Conservation (phyloP, 805 yeast genomes). For the Cyberlindnera bimundalis region DNA sequence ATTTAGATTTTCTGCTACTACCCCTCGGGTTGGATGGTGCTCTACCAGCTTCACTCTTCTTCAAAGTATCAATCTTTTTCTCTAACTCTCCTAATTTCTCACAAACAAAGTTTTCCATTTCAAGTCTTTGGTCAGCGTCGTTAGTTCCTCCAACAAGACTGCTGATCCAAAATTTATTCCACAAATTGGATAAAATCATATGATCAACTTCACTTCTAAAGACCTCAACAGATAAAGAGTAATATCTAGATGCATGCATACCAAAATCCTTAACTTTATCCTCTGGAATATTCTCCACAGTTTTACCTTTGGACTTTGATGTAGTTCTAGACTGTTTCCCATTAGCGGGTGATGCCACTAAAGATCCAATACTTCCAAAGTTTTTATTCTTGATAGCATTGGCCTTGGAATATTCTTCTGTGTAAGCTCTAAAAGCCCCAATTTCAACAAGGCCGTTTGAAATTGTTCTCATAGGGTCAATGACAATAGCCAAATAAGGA, state of each 20-base stretch:
- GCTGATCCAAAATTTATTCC: slow-evolving; percentile 46
- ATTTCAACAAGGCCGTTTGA: slow-evolving; percentile 68
- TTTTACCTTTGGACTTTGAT: slow-evolving; percentile 2
- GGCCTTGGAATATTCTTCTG: slow-evolving; percentile 30
- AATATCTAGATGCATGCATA: slow-evolving; percentile 64
- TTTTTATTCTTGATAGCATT: slow-evolving; percentile 5
- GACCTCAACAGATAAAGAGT: slow-evolving; percentile 58
- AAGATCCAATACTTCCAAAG: slow-evolving; percentile 10
- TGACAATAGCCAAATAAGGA: slow-evolving; percentile 84
- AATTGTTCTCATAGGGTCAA: slow-evolving; percentile 74
- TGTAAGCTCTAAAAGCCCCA: slow-evolving; percentile 82
- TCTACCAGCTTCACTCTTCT: slow-evolving; percentile 6
- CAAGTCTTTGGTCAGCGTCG: slow-evolving; percentile 11
- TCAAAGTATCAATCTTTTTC: slow-evolving; percentile 9
- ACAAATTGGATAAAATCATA: slow-evolving; percentile 39
- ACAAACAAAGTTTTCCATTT: slow-evolving; percentile 10
- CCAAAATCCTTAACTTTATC: slow-evolving; percentile 65
- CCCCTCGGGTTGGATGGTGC: not conserved
- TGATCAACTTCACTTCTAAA: slow-evolving; percentile 53
- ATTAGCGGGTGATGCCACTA: slow-evolving; percentile 14
- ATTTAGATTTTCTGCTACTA: not conserved
- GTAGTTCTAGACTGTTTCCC: slow-evolving; percentile 7
- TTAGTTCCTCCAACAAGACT: slow-evolving; percentile 28
- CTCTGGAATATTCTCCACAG: slow-evolving; percentile 36
- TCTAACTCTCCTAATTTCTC: slow-evolving; percentile 18